Conservation (phyloP, 2,329 filamentous ascomycete species). For the Achaetomium macrosporum region DNA sequence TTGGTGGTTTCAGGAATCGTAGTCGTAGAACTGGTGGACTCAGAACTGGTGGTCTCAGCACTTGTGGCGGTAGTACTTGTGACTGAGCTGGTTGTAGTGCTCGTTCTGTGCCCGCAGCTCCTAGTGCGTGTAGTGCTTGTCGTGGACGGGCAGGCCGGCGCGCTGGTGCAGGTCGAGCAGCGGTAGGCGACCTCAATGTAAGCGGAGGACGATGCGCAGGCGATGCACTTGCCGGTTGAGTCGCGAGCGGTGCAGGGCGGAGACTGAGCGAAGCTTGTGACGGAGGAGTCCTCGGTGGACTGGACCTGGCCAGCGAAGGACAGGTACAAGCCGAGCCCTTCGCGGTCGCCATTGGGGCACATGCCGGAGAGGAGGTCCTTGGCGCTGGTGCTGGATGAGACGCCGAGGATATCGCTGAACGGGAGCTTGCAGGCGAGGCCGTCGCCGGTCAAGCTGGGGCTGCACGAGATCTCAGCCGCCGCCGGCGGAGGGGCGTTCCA, state of each 20-base stretch:
- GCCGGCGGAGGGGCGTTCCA: slow-evolving; percentile 3
- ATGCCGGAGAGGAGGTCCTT: slow-evolving; percentile 9
- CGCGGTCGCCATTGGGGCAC: slow-evolving; percentile 14
- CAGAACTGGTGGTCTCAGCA: background rate
- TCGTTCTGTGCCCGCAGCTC: no score
- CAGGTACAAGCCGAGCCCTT: slow-evolving; percentile 10
- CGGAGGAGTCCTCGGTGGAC: background rate
- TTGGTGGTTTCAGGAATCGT: no score
- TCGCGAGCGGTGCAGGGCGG: slow-evolving; percentile 8
- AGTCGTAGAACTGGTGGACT: background rate
- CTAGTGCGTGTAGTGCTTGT: no score
- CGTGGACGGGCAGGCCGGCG: slow-evolving; percentile 2
- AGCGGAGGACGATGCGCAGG: background rate
- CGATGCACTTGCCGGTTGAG: slow-evolving; percentile 2
- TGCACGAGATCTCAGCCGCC: background rate
- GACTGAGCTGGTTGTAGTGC: background rate
- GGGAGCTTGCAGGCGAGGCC: slow-evolving; percentile 13
- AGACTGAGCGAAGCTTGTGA: slow-evolving; percentile 1
- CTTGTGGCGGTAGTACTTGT: background rate
- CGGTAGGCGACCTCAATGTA: slow-evolving; percentile 14
- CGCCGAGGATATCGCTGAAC: slow-evolving; percentile 11
- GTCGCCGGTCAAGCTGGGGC: background rate
- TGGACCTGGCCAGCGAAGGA: slow-evolving; percentile 3
- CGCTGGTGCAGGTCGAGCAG: slow-evolving; percentile 13
- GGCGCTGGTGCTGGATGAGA: background rate